Percentiles rank a stretch among this genome's conserved stretches.
phyloP scores from a whole-genome alignment of 2,329 filamentous ascomycete species.

The Ophiocordyceps camponoti-floridani region DNA sequence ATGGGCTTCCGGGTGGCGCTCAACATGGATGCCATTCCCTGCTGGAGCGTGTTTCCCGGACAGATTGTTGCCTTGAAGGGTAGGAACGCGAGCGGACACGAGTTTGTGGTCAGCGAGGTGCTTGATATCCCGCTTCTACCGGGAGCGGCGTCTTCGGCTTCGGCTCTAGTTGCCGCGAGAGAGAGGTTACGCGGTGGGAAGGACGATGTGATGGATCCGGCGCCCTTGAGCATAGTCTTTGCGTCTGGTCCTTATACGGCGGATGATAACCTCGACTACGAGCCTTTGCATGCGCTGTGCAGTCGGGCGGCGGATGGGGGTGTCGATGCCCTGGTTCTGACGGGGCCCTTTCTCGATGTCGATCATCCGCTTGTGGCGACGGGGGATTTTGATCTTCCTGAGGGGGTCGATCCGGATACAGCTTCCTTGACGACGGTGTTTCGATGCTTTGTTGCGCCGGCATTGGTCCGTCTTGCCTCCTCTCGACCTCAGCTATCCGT shows the following conservation, averaged over 20 bases:
- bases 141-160: conserved; percentile 51
- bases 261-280: conserved; percentile 81
- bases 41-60: conserved; percentile 81
- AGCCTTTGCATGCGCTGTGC: conserved; percentile 69
- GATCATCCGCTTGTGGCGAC: conserved; percentile 77
- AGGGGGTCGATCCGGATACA: conserved; percentile 53
- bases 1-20: conserved; percentile 68
- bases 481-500: conserved; percentile 64
- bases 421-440: conserved; percentile 73
- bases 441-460: conserved; percentile 57
- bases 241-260: conserved; percentile 82
- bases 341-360: conserved; percentile 77
- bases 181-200: conserved; percentile 48
- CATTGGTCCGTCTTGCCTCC: conserved; percentile 50
- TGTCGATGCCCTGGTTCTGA: conserved; percentile 63
- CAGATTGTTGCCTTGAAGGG: conserved; percentile 81
- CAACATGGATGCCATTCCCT: conserved; percentile 47
- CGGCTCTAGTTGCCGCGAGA: conserved; percentile 48
- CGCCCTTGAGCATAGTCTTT: conserved; percentile 60
- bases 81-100: conserved; percentile 68
- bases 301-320: conserved; percentile 54
- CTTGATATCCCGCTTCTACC: conserved; percentile 59
- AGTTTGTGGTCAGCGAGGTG: too few relatives aligned
- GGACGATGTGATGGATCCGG: conserved; percentile 30
- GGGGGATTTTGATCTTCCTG: conserved; percentile 61